These are phyloP conservation scores for Lipomyces sp. DNA, from an alignment of 805 yeast species.

Conservation along the genomic window DNA sequence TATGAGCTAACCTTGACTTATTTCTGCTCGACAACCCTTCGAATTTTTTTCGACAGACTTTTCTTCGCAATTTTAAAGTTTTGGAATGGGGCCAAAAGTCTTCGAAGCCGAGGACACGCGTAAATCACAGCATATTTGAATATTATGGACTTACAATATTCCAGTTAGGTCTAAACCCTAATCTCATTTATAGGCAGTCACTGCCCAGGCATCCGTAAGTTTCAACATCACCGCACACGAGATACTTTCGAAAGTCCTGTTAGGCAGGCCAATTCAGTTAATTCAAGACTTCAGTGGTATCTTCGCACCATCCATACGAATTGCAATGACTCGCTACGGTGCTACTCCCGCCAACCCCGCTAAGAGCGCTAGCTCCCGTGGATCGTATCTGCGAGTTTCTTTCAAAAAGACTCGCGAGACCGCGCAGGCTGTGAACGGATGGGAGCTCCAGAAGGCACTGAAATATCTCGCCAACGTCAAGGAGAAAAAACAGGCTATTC, in stretches of 20 bases:
- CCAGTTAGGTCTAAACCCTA: conserved; percentile 4
- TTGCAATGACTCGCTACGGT: conserved; percentile 96
- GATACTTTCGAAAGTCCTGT: not conserved
- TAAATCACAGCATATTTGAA: not conserved
- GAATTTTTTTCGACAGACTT: not conserved
- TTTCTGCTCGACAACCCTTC: not conserved
- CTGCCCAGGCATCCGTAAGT: not conserved
- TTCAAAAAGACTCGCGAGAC: conserved; percentile 99
- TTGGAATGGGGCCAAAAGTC: not conserved
- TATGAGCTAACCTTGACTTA: not conserved
- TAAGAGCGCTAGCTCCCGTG: conserved; percentile 98
- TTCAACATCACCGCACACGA: not conserved
- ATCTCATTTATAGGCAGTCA: not conserved
- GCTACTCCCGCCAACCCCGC: conserved; percentile 99
- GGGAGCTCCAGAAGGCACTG: conserved; percentile 96
- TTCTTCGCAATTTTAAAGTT: not conserved
- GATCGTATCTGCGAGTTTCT: conserved; percentile 98
- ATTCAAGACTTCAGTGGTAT: not conserved
- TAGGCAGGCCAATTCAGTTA: not conserved
- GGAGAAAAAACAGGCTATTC: conserved; percentile 99
- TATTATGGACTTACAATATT: not conserved
- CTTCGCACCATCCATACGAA: conserved; percentile 9
- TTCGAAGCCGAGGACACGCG: not conserved
- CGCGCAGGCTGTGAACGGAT: conserved; percentile 97
- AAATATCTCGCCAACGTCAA: conserved; percentile 92